Evolutionary conservation across 306 rosid genomes (phyloP), one percentile per base, ranked within the genome.

Genomic region (Leucaena leucocephala): DNA sequence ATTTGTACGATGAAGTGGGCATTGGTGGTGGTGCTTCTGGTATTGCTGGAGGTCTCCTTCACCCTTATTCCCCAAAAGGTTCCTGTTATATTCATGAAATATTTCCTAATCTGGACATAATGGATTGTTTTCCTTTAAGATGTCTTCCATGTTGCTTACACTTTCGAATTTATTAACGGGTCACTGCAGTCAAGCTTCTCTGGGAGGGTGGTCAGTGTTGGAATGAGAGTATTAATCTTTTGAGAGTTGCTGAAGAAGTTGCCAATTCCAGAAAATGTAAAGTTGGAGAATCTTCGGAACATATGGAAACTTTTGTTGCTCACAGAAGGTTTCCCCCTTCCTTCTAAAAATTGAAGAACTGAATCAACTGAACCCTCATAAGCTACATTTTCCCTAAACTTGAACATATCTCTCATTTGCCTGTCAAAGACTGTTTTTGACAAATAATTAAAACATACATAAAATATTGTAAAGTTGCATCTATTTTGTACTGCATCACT

Each of bases 21-120:
- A 79, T 92, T 40, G 97, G 97, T 4, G 98, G 98, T 6, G 98
- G 97, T 63, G 98, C 97, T 70, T 94, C 95, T 68, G 98, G 97
- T 57, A 79, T 94, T 52, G 85, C 98, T 68, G 95, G 97, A 40
- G 98, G 98, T 48, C 94, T 94, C 43, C 90, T 94, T 72, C 98
- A 94, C 68, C 98, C 98, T 80, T 94, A 94, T 85, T 92, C 97
- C 55, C 97, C 98, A 7, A 92, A 94, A 91, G 97, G 96, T 90
- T 52, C 65, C 55, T 52, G 39, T 68, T 77, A 54, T 77, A 33
- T 55, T 73, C 74, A 77, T 62, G 15, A 52, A 63, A 10, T 46
- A 7, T 48, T 15, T 42, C 17, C n/a, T 27, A 43, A 15, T 65
- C 38, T 71, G 65, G 27, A 11, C 63, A 4, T 45, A 27, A 6